A percentile compares a stretch with the other conserved stretches of the same genome.
Conservation (phyloP, 306 rosid species). For the Phaseolus lunatus region DNA sequence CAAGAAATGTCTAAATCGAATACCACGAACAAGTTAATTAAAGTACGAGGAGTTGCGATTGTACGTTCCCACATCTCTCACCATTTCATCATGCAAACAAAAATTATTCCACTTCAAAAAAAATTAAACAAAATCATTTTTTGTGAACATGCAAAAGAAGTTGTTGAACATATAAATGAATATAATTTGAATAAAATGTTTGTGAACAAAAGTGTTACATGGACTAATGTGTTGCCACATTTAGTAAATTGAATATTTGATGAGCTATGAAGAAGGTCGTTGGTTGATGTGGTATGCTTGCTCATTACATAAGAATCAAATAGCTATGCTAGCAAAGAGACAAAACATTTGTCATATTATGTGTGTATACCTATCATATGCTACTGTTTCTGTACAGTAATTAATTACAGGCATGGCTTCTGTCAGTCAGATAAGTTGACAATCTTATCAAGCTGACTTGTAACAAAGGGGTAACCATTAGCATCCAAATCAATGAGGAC, state of each 20-base stretch:
- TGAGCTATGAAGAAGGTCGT: constrained; percentile 16
- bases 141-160: not conserved
- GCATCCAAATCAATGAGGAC: constrained; percentile 75
- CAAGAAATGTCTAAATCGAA: too few relatives aligned
- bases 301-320: constrained; percentile 34
- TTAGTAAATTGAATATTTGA: constrained; percentile 16
- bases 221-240: constrained; percentile 22
- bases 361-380: constrained; percentile 38
- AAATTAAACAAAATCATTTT: too few relatives aligned
- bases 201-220: constrained; percentile 19
- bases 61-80: too few relatives aligned
- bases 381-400: constrained; percentile 30
- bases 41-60: too few relatives aligned
- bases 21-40: too few relatives aligned
- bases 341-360: constrained; percentile 32
- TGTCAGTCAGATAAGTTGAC: constrained; percentile 58
- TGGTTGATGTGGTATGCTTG: constrained; percentile 3
- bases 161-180: constrained; percentile 11
- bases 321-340: constrained; percentile 42
- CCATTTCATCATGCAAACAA: too few relatives aligned
- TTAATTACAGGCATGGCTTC: constrained; percentile 42
- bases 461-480: constrained; percentile 65
- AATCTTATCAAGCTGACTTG: constrained; percentile 57
- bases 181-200: constrained; percentile 39
- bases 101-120: too few relatives aligned